Conservation (phyloP, 352 stramenopile species). For the Phytopythium montanum region DNA sequence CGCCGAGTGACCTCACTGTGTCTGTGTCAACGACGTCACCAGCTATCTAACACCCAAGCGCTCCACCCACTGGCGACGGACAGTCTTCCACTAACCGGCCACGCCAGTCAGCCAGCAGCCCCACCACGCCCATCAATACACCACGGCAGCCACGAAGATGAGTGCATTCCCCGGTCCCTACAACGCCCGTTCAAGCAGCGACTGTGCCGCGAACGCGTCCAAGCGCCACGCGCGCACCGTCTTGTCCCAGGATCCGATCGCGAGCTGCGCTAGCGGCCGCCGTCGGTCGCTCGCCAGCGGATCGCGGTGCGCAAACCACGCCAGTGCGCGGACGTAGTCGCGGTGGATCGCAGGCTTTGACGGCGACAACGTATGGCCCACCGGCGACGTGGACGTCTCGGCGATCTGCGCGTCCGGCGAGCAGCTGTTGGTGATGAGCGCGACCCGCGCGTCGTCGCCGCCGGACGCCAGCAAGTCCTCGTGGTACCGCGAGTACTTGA, state of each 20-base stretch:
- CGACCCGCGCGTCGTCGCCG: constrained; percentile 58
- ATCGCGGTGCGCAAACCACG: constrained; percentile 37
- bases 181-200: constrained; percentile 6
- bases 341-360: constrained; percentile 17
- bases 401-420: constrained; percentile 14
- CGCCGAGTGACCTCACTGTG: background rate
- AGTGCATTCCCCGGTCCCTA: background rate
- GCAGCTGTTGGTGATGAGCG: constrained; percentile 35
- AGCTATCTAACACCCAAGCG: too few relatives aligned
- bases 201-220: constrained; percentile 18
- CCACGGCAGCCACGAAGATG: background rate
- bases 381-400: constrained; percentile 14
- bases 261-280: constrained; percentile 21
- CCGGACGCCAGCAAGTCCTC: constrained; percentile 56
- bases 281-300: constrained; percentile 8
- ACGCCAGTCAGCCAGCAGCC: too few relatives aligned
- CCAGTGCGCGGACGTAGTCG: constrained; percentile 74
- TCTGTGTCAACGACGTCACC: too few relatives aligned
- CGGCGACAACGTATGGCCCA: background rate
- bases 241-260: constrained; percentile 65
- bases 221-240: constrained; percentile 44
- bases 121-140: background rate
- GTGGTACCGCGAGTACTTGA: constrained; percentile 66
- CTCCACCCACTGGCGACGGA: too few relatives aligned
- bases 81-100: too few relatives aligned